These are phyloP conservation scores for Laguncularia racemosa DNA, from an alignment of 345 rosid genomes.

Conservation along the genomic window DNA sequence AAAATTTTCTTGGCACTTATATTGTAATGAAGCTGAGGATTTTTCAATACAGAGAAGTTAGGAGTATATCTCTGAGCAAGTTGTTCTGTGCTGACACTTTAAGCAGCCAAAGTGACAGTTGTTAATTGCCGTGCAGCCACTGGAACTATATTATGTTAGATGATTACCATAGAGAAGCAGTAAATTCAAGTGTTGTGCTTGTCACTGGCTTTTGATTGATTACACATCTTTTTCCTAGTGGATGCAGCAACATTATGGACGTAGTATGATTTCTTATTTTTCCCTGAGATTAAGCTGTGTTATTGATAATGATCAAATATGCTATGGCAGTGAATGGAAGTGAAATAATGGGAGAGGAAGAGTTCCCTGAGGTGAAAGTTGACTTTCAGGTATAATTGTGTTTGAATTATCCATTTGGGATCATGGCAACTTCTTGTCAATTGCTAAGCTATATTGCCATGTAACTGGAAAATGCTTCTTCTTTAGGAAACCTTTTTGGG, in stretches of 20 bases:
- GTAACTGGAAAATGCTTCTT: not conserved
- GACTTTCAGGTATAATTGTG: slow-evolving; percentile 52
- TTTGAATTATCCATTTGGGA: too few species aligned
- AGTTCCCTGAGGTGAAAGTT: slow-evolving; percentile 56
- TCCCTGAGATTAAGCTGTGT: not conserved
- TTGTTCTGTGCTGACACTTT: too few species aligned
- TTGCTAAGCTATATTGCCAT: too few species aligned
- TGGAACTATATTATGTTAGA: too few species aligned
- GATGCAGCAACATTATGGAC: not conserved
- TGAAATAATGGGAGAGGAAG: slow-evolving; percentile 38
- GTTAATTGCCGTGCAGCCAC: too few species aligned
- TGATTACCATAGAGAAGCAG: too few species aligned
- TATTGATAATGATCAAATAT: slow-evolving; percentile 9
- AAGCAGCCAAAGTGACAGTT: too few species aligned
- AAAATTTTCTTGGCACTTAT: too few species aligned
- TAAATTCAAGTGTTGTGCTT: too few species aligned
- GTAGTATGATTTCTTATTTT: not conserved
- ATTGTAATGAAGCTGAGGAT: not conserved
- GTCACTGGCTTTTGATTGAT: too few species aligned
- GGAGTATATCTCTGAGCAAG: not conserved
- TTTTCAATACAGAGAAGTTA: not conserved
- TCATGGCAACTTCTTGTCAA: too few species aligned
- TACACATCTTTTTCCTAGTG: too few species aligned
- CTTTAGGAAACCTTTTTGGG: slow-evolving; percentile 66
- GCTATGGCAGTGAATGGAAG: slow-evolving; percentile 30